These are phyloP conservation scores for Trichoderma reesei DNA, from an alignment of 495 filamentous ascomycete species.

Conservation along the genomic window DNA sequence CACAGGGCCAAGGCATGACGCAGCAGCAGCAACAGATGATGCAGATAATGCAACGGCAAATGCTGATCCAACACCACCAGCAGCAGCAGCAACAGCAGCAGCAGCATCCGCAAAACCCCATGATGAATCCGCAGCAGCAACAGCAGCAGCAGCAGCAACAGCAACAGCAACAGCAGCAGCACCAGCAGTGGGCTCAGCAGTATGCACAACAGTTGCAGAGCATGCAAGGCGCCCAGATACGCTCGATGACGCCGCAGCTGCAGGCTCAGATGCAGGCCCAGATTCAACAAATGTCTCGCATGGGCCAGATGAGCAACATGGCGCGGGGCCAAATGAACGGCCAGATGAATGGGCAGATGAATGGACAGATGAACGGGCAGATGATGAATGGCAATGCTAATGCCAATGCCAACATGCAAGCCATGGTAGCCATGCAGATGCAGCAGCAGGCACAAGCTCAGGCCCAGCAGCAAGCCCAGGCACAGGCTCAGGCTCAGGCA, in stretches of 20 bases:
- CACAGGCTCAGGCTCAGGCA: slow-evolving; percentile 20
- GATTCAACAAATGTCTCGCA: slow-evolving; percentile 20
- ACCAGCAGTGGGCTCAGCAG: slow-evolving; percentile 20
- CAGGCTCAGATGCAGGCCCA: slow-evolving; percentile 12
- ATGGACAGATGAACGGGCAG: slow-evolving; percentile 26
- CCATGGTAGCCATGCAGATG: slow-evolving; percentile 30
- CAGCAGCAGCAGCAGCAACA: slow-evolving; percentile 12
- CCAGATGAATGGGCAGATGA: slow-evolving; percentile 27
- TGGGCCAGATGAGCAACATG: slow-evolving; percentile 16
- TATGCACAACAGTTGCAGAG: slow-evolving; percentile 14
- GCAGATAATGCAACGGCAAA: slow-evolving; percentile 19
- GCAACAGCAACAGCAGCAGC: slow-evolving; percentile 21
- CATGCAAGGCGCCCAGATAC: slow-evolving; percentile 16
- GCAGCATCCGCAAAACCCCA: slow-evolving; percentile 14
- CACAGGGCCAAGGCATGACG: slow-evolving; percentile 21
- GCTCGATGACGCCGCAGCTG: slow-evolving; percentile 27
- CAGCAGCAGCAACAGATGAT: slow-evolving; percentile 15
- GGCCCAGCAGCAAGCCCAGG: background rate
- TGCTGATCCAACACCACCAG: slow-evolving; percentile 31
- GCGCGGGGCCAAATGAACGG: slow-evolving; percentile 28
- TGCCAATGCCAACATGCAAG: slow-evolving; percentile 23
- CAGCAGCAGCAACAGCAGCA: slow-evolving; percentile 21
- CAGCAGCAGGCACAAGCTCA: slow-evolving; percentile 18
- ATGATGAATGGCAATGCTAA: slow-evolving; percentile 25
- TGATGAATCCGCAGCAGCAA: slow-evolving; percentile 21